A percentile compares a stretch with the other conserved stretches of the same genome.
These are phyloP conservation scores for Endoconidiophora laricicola DNA, from an alignment of 2,329 filamentous ascomycete genomes.

Conservation along the genomic window DNA sequence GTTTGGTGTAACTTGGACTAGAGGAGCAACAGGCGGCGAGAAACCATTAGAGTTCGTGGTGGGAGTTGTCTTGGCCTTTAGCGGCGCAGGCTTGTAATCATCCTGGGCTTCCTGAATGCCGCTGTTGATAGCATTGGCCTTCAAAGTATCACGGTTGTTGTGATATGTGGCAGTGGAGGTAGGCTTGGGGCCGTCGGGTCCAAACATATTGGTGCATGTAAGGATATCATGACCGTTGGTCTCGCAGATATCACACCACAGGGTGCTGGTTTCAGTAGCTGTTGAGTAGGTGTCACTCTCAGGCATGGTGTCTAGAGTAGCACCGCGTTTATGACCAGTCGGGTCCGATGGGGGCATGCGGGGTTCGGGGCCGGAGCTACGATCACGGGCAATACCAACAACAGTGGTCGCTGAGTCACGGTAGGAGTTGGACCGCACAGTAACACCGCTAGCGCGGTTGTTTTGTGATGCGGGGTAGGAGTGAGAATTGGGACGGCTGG, in stretches of 20 bases:
- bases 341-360: conserved; percentile 32
- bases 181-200: conserved; percentile 25
- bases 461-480: conserved; percentile 15
- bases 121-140: conserved; percentile 1
- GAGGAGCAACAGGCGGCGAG: conserved; percentile 18
- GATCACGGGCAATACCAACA: conserved; percentile 31
- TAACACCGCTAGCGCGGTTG: conserved; percentile 32
- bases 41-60: not conserved
- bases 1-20: conserved; percentile 38
- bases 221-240: conserved; percentile 83
- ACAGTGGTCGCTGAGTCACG: conserved; percentile 43
- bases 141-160: conserved; percentile 13
- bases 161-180: conserved; percentile 12
- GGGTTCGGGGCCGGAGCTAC: conserved; percentile 29
- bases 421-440: conserved; percentile 37
- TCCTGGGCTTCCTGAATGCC: conserved; percentile 16
- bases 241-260: conserved; percentile 95
- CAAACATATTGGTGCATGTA: conserved; percentile 84
- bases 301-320: conserved; percentile 49
- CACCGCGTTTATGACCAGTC: conserved; percentile 30
- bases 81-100: conserved; percentile 35
- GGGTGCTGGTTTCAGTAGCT: conserved; percentile 52
- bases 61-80: conserved; percentile 28
- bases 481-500: conserved; percentile 17
- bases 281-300: conserved; percentile 55